phyloP scores from a whole-genome alignment of 2,329 filamentous ascomycete species.

The Rutstroemia sp. region DNA sequence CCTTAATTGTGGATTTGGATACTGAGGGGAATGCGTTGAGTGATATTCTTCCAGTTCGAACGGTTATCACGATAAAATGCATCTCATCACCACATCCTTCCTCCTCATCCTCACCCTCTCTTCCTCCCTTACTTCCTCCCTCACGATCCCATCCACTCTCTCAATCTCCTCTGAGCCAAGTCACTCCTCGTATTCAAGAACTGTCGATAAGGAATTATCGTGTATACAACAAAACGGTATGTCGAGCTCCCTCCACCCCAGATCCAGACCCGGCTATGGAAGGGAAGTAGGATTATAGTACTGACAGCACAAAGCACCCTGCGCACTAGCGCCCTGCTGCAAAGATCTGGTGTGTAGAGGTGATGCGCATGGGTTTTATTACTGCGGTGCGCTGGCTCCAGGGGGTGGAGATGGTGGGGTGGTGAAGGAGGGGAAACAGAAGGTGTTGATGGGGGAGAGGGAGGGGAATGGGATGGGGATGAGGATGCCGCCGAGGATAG shows the following conservation, averaged over 20 bases:
- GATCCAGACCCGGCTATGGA: not conserved
- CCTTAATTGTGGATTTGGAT: no score
- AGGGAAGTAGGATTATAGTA: not conserved
- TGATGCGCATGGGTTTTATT: not conserved
- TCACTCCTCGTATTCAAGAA: no score
- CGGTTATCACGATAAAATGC: no score
- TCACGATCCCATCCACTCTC: no score
- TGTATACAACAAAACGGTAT: no score
- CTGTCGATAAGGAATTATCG: no score
- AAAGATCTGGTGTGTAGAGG: not conserved
- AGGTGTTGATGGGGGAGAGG: not conserved
- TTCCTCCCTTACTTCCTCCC: no score
- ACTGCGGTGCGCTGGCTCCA: not conserved
- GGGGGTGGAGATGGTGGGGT: not conserved
- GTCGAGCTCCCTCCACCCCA: not conserved
- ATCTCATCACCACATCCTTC: no score
- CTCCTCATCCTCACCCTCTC: no score
- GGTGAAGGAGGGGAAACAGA: not conserved
- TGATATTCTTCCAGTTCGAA: no score
- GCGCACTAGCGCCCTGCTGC: not conserved
- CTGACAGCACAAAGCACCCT: not conserved
- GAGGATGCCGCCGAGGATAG: not conserved
- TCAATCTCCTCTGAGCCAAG: no score
- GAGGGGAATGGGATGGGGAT: not conserved
- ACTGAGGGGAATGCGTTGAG: no score